A percentile compares a stretch with the other conserved stretches of the same genome.
These are phyloP conservation scores for Plantago ovata DNA, from an alignment of 257 asterid species.

Conservation along the genomic window DNA sequence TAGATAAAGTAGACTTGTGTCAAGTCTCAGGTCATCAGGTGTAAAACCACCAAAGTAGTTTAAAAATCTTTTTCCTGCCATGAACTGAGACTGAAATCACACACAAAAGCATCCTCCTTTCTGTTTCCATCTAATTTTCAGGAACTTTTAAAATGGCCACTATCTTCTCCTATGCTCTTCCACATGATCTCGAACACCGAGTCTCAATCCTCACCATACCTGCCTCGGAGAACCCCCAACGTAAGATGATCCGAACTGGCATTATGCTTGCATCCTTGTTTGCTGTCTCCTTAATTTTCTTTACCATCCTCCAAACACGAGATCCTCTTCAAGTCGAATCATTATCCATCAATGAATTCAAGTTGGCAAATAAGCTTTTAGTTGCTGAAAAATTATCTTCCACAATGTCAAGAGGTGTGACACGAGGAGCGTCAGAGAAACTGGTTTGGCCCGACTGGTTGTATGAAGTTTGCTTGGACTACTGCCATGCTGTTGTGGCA, in stretches of 20 bases:
- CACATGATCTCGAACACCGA: too few relatives aligned
- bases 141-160: neutral
- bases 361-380: neutral
- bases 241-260: constrained; percentile 1
- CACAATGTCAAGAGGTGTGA: too few relatives aligned
- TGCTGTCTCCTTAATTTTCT: neutral
- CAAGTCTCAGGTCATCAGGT: too few relatives aligned
- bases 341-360: too few relatives aligned
- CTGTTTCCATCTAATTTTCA: neutral
- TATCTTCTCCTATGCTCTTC: too few relatives aligned
- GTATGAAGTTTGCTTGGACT: constrained; percentile 7
- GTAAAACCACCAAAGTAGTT: too few relatives aligned
- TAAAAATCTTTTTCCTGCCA: too few relatives aligned
- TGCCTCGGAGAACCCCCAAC: neutral
- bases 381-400: neutral
- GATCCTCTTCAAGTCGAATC: neutral
- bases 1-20: too few relatives aligned
- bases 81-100: too few relatives aligned
- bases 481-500: constrained; percentile 1
- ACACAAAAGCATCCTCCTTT: neutral
- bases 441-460: neutral
- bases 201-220: neutral
- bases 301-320: neutral
- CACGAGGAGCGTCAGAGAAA: neutral
- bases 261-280: neutral